Base-by-base conservation (phyloP, 768 basidiomycete genomes). In the Lactifluus subvellereus region DNA sequence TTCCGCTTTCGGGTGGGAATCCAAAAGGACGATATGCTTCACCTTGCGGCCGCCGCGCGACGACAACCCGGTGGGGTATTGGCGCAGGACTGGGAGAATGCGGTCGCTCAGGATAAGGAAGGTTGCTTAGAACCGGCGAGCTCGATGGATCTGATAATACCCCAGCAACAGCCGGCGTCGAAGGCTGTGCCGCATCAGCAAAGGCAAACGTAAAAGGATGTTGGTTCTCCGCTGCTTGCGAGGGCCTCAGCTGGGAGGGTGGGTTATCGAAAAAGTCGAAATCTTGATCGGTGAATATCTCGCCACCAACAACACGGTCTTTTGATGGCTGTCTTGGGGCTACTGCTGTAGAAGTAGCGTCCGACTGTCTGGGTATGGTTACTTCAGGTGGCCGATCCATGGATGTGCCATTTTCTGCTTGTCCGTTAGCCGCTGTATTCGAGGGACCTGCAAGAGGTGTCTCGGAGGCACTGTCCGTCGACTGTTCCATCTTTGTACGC, bases 401-500 rank as follows among this genome's bases (percentile, higher is more conserved):
- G 37, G 22, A 22, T 33, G 63, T 47, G 18, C 30, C 10, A 10
- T 35, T 22, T 22, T 49, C 63, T 13, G 59, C 30, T 37, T 51
- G 59, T 4, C 30, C 40, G 14, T 37, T 54, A 20, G 13, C 18
- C 10, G 7, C 9, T 27, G 53, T 40, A 14, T 53, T 64, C 18
- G 67, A 62, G 22, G 60, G 65, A 9, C 59, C 67, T 22, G 57
- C 61, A 49, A 59, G 59, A 10, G 57, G 52, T 33, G 48, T 37
- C 30, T 61, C 59, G 33, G 53, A 16, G 64, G 61, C 59, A 71
- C 61, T 74, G 43, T 47, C 57, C 64, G 32, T 53, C 54, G 8
- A 22, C 53, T 69, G 69, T 32, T 70, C 68, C 32, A 75, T 60
- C 58, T 75, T 86, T 3, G 76, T 70, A 30, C 83, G 80, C 69